Base-by-base conservation (phyloP, 116 monocot genomes). In the Cymodocea nodosa region DNA sequence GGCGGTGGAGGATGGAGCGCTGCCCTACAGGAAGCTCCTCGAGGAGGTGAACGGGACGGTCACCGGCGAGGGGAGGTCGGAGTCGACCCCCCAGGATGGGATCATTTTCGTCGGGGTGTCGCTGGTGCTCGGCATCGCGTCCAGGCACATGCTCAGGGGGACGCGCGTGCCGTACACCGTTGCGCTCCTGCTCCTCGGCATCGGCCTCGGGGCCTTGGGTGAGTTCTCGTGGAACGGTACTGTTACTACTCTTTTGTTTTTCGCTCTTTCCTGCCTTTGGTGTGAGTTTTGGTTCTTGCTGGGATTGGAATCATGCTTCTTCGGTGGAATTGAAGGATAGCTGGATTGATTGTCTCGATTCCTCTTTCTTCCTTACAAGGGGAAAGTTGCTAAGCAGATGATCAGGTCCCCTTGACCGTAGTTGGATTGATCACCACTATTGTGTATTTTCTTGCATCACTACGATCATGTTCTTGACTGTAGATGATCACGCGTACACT, bases 141-240 rank as follows among this genome's bases (percentile, higher is more conserved):
- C 78, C 35, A 72, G 97, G 65, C 92, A 98, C 36, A 16, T 98
- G 51, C 92, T 98, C 2, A 75, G 80, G 2, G 97, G 97, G n/a
- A 86, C 92, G n/a, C 70, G 86, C 15, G 88, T 98, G 17, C 97
- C 97, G 15, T 98, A 98, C 82, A 98, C 97, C 15, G 92, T 88
- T 62, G 97, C 97, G 6, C 84, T 98, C 4, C 89, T 98, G 57
- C 35, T 89, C 40, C 76, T 84, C 15, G 97, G 97, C 67, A 62
- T 92, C 57, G 92, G 57, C n/a, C 74, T 98, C 51, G 97, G 97
- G 5, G 77, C 86, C 6, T 50, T 92, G 56, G 97, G 97, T 97
- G 34, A 0, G 25, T 50, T 24, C 18, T 22, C 23, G 5, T 65
- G 22, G n/a, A 15, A 22, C 2, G 62, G 15, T 30, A 53, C 34